These are phyloP conservation scores for Boletus subcaerulescens DNA, from an alignment of 768 basidiomycete species.

Conservation along the genomic window DNA sequence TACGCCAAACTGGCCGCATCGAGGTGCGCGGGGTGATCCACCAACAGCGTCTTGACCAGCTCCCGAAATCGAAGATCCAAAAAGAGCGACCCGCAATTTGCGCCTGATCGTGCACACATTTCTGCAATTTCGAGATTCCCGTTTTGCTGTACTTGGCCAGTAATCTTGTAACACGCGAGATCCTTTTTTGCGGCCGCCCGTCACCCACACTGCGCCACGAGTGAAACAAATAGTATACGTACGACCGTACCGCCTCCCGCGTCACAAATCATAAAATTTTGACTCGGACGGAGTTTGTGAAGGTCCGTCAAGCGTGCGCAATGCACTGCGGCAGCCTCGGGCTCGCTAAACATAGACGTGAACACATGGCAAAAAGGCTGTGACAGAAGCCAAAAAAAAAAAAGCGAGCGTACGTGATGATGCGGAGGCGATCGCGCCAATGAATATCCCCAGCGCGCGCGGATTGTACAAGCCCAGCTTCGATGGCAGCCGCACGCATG, in stretches of 20 bases:
- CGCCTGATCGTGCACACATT: slow-evolving; percentile 83
- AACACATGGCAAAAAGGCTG: background rate
- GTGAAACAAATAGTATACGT: slow-evolving; percentile 25
- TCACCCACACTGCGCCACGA: slow-evolving; percentile 1
- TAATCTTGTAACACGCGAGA: slow-evolving; percentile 69
- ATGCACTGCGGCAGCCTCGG: slow-evolving; percentile 89
- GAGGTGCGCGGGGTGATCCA: slow-evolving; percentile 83
- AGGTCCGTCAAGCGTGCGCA: slow-evolving; percentile 79
- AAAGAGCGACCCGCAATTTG: slow-evolving; percentile 85
- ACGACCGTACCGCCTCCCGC: slow-evolving; percentile 82
- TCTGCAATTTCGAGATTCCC: slow-evolving; percentile 87
- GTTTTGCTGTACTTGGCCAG: slow-evolving; percentile 73
- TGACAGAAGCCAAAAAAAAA: background rate
- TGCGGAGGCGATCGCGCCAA: slow-evolving; percentile 80
- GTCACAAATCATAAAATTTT: slow-evolving; percentile 91
- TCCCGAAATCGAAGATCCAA: slow-evolving; percentile 84
- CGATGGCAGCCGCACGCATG: slow-evolving; percentile 83
- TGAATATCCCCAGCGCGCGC: slow-evolving; percentile 63
- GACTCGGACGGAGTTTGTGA: slow-evolving; percentile 73
- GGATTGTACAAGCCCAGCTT: slow-evolving; percentile 75
- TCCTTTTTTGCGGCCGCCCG: slow-evolving; percentile 25
- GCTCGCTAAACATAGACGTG: slow-evolving; percentile 41
- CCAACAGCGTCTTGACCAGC: slow-evolving; percentile 71
- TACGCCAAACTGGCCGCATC: slow-evolving; percentile 79
- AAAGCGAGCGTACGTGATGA: slow-evolving; percentile 60